These are phyloP conservation scores for Entomortierella lignicola DNA, from an alignment of 192 early-diverging fungal genomes.

Conservation along the genomic window DNA sequence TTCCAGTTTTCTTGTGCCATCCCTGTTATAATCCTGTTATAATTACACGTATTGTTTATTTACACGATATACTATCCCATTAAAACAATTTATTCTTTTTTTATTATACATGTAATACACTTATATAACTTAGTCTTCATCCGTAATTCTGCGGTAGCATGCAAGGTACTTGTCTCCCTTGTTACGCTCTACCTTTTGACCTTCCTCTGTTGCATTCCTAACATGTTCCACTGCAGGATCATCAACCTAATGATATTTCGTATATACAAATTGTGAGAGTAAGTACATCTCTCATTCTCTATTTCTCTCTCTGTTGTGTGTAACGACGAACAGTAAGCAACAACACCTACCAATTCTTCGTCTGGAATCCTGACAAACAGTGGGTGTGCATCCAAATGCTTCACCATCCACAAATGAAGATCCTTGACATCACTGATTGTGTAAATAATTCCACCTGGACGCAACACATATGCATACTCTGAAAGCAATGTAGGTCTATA, in stretches of 20 bases:
- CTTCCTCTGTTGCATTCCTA: constrained; percentile 94
- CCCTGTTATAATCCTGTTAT: no score
- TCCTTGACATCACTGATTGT: constrained; percentile 96
- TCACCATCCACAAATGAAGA: constrained; percentile 95
- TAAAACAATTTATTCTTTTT: no score
- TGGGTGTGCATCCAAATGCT: constrained; percentile 93
- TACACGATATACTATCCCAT: no score
- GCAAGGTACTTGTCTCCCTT: constrained; percentile 95
- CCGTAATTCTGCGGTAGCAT: constrained; percentile 80
- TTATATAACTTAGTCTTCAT: constrained; percentile 25
- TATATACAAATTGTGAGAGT: no score
- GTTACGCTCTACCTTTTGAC: constrained; percentile 97
- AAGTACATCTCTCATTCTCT: not conserved
- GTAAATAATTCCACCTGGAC: constrained; percentile 91
- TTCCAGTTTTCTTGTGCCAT: no score
- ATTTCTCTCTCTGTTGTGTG: no score
- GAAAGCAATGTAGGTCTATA: constrained; percentile 73
- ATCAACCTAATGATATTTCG: no score
- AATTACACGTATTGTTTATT: no score
- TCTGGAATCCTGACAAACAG: constrained; percentile 89
- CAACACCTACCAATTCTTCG: constrained; percentile 77
- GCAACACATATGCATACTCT: constrained; percentile 97
- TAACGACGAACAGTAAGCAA: no score
- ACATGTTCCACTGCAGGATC: constrained; percentile 91
- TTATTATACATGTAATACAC: not conserved